phyloP scores from a whole-genome alignment of 176 grass and related monocot genomes.

The Avena insularis region DNA sequence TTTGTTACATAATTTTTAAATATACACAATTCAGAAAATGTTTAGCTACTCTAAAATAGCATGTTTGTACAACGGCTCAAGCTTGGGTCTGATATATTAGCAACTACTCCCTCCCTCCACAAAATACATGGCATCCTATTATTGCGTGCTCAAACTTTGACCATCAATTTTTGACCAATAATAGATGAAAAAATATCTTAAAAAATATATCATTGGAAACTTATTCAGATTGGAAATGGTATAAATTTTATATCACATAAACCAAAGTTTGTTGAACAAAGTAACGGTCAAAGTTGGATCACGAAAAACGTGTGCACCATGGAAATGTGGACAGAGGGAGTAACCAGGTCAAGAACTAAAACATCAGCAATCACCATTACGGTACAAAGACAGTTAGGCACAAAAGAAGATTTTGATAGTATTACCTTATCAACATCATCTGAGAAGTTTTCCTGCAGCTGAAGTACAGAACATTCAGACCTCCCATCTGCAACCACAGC shows the following conservation, averaged over 20 bases:
- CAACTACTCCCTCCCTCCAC: background rate
- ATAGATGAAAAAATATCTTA: no score
- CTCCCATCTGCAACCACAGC: constrained; percentile 5
- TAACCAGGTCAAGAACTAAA: background rate
- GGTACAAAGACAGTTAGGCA: background rate
- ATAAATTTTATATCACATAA: no score
- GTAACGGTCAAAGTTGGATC: no score
- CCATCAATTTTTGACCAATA: no score
- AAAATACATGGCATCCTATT: no score
- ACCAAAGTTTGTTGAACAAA: no score
- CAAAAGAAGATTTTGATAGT: background rate
- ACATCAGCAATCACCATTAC: background rate
- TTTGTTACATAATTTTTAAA: background rate
- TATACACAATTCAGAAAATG: background rate
- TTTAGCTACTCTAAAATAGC: constrained; percentile 1
- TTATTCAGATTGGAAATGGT: no score
- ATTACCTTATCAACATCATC: constrained; percentile 43
- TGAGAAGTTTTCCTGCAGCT: background rate
- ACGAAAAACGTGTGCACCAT: no score
- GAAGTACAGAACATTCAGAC: constrained; percentile 24
- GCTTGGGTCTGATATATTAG: background rate
- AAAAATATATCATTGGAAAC: no score
- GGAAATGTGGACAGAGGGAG: no score
- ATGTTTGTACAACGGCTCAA: constrained; percentile 10
- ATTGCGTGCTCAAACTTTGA: no score